These are phyloP conservation scores for Tieghemostelium lacteum DNA, from an alignment of 78 protist species.

Conservation along the genomic window DNA sequence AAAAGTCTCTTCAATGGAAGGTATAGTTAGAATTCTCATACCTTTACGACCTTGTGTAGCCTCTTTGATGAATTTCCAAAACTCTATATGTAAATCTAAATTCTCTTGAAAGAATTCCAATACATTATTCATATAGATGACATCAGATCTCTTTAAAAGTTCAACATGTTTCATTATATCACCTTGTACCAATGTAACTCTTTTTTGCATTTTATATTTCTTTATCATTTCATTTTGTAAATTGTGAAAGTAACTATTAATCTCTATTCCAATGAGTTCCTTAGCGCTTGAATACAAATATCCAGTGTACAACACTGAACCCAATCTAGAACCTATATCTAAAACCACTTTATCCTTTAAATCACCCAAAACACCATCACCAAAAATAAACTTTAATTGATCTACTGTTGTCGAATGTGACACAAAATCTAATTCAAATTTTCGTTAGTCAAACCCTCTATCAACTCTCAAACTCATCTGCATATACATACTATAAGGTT, in stretches of 20 bases:
- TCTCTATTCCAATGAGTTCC: conserved; percentile 62
- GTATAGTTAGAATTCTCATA: conserved; percentile 41
- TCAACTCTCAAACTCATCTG: not conserved
- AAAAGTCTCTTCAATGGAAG: conserved; percentile 64
- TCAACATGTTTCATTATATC: conserved; percentile 39
- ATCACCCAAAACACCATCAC: conserved; percentile 59
- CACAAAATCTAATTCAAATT: conserved; percentile 43
- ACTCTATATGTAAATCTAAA: conserved; percentile 9
- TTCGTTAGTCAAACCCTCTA: too few relatives aligned
- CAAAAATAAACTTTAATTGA: conserved; percentile 70
- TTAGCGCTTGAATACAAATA: conserved; percentile 41
- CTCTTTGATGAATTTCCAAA: conserved; percentile 52
- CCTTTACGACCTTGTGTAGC: conserved; percentile 25
- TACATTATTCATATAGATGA: conserved; percentile 81
- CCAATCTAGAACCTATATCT: conserved; percentile 79
- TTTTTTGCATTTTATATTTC: conserved; percentile 35
- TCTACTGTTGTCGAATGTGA: conserved; percentile 77
- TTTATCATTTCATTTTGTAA: conserved; percentile 35
- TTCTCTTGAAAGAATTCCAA: conserved; percentile 75
- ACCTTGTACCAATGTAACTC: conserved; percentile 50
- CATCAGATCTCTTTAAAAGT: conserved; percentile 25
- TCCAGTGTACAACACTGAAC: conserved; percentile 75
- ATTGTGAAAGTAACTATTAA: conserved; percentile 33
- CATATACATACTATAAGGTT: conserved; percentile 43
- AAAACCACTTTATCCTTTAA: conserved; percentile 3